Conservation (phyloP, 2,329 filamentous ascomycete genomes). For the Dactylellina parvicollis region DNA sequence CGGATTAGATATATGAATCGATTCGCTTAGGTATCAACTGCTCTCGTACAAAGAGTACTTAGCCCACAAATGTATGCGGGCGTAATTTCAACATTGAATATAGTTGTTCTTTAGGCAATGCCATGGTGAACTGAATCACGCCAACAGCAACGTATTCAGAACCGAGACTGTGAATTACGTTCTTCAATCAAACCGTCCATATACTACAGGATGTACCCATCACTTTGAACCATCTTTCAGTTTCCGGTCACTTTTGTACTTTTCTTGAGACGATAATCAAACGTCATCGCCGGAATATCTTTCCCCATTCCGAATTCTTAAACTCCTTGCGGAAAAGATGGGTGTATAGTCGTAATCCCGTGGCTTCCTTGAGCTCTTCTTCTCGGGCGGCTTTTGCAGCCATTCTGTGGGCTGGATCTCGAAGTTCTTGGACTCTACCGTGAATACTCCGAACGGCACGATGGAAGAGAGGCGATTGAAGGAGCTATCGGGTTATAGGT, state of each 20-base stretch:
- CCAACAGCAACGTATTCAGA: too few species aligned
- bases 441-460: slow-evolving; percentile 43
- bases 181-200: too few species aligned
- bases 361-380: slow-evolving; percentile 32
- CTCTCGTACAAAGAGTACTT: too few species aligned
- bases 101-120: too few species aligned
- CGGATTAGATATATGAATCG: too few species aligned
- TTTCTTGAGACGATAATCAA: neutral
- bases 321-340: slow-evolving; percentile 50
- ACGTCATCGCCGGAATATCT: slow-evolving; percentile 32
- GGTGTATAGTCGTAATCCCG: slow-evolving; percentile 27
- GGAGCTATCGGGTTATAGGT: slow-evolving; percentile 19
- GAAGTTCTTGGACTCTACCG: slow-evolving; percentile 37
- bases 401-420: slow-evolving; percentile 29
- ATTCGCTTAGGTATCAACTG: too few species aligned
- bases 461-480: slow-evolving; percentile 49
- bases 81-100: too few species aligned
- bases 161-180: too few species aligned
- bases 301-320: slow-evolving; percentile 48
- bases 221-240: neutral
- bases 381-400: slow-evolving; percentile 31
- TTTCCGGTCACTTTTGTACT: neutral
- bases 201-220: too few species aligned
- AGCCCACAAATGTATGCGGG: too few species aligned
- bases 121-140: too few species aligned